phyloP scores from a whole-genome alignment of 768 basidiomycete species.

The Rhizopogon vinicolor region DNA sequence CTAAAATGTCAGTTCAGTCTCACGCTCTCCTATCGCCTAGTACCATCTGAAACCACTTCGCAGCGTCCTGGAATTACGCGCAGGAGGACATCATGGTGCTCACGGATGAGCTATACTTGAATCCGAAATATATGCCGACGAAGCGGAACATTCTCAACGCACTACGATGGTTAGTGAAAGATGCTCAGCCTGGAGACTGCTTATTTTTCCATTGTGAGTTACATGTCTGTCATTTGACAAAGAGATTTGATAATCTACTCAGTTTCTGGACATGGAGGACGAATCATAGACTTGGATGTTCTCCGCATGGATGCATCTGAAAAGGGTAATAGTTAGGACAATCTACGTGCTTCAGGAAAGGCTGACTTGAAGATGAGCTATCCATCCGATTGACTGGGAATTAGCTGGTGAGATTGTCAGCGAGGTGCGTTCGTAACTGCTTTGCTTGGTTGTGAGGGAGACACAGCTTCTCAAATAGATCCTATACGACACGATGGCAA shows the following conservation, averaged over 20 bases:
- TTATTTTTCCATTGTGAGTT: slow-evolving; percentile 59
- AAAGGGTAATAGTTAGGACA: neutral
- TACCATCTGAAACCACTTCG: neutral
- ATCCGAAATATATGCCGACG: slow-evolving; percentile 37
- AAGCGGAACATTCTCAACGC: slow-evolving; percentile 42
- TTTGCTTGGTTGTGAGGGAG: neutral
- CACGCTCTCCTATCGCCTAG: neutral
- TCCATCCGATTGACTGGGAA: neutral
- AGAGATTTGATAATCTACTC: neutral
- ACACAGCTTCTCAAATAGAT: neutral
- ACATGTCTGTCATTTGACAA: neutral
- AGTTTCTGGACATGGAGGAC: slow-evolving; percentile 1
- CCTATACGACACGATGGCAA: neutral
- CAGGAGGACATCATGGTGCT: slow-evolving; percentile 48
- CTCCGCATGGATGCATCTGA: neutral
- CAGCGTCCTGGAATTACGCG: slow-evolving; percentile 36
- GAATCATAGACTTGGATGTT: neutral
- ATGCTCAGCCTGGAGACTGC: slow-evolving; percentile 58
- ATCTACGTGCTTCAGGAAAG: neutral
- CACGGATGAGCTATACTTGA: slow-evolving; percentile 31
- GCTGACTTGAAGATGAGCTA: neutral
- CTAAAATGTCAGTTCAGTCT: slow-evolving; percentile 22
- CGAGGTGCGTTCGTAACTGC: neutral
- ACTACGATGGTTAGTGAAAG: slow-evolving; percentile 56
- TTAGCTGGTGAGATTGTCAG: neutral